Evolutionary conservation across 768 basidiomycete genomes (phyloP).

Genomic region (Gloeostereum incarnatum): DNA sequence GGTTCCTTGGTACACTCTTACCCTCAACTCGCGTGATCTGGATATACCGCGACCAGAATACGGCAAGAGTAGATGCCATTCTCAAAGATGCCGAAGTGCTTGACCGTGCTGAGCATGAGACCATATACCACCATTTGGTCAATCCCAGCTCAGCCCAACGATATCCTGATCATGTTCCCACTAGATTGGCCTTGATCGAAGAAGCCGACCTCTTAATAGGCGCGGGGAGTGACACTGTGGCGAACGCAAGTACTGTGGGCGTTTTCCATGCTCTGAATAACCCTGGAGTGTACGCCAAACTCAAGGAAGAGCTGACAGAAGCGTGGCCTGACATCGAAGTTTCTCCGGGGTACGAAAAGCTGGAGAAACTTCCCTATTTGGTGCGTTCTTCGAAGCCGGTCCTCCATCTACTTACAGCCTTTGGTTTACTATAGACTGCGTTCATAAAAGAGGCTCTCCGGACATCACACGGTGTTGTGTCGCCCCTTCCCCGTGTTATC

Average conservation of each 20-base stretch:
- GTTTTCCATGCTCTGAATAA: constrained; percentile 17
- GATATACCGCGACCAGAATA: constrained; percentile 9
- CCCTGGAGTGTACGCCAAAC: constrained; percentile 7
- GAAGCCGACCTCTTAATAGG: constrained; percentile 15
- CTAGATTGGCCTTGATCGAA: constrained; percentile 12
- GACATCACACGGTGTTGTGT: constrained; percentile 27
- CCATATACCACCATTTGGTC: constrained; percentile 23
- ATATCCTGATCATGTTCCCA: constrained; percentile 7
- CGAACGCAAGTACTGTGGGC: constrained; percentile 16
- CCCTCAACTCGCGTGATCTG: constrained; percentile 10
- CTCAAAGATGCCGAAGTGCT: constrained; percentile 16
- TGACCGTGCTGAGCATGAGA: constrained; percentile 19
- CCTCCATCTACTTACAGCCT: constrained; percentile 8
- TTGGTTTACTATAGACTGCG: constrained; percentile 28
- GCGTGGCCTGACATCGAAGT: constrained; percentile 24
- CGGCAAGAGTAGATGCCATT: constrained; percentile 15
- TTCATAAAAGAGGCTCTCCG: constrained; percentile 38
- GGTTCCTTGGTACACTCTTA: constrained; percentile 3
- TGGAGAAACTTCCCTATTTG: constrained; percentile 29
- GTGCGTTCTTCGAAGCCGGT: constrained; percentile 12
- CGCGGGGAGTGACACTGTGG: constrained; percentile 24
- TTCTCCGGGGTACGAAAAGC: constrained; percentile 13
- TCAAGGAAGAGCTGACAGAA: constrained; percentile 18
- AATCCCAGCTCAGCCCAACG: constrained; percentile 9
- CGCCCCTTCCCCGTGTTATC: constrained; percentile 28